These are phyloP conservation scores for Dactylellina parvicollis DNA, from an alignment of 2,329 filamentous ascomycete species.

Conservation along the genomic window DNA sequence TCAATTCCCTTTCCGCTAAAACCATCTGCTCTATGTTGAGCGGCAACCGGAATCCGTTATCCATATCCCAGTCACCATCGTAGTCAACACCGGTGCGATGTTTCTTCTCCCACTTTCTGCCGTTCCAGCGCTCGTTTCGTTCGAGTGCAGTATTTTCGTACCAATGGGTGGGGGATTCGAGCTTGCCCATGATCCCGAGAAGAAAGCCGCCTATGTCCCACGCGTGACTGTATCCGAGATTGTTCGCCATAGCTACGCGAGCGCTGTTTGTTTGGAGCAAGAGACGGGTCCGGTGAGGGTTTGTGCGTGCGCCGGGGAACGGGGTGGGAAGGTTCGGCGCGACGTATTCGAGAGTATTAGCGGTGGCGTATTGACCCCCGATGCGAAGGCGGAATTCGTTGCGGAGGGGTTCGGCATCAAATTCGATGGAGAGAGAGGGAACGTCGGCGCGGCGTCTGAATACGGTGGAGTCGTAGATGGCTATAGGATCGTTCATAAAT, in stretches of 20 bases:
- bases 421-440: slow-evolving; percentile 22
- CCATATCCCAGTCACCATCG: slow-evolving; percentile 51
- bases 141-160: slow-evolving; percentile 33
- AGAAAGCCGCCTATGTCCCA: slow-evolving; percentile 40
- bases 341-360: slow-evolving; percentile 3
- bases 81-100: slow-evolving; percentile 18
- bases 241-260: slow-evolving; percentile 10
- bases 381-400: slow-evolving; percentile 36
- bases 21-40: slow-evolving; percentile 27
- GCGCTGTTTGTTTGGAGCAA: not conserved
- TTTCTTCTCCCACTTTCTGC: slow-evolving; percentile 4
- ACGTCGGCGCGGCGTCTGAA: slow-evolving; percentile 2
- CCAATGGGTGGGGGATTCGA: slow-evolving; percentile 41
- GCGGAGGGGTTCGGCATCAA: slow-evolving; percentile 36
- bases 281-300: not conserved
- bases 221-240: not conserved
- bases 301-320: not conserved
- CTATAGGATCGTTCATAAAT: slow-evolving; percentile 46
- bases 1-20: slow-evolving; percentile 19
- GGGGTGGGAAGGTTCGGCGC: slow-evolving; percentile 17
- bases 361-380: slow-evolving; percentile 21
- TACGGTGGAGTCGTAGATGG: slow-evolving; percentile 22
- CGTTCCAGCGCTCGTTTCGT: slow-evolving; percentile 48
- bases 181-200: slow-evolving; percentile 31
- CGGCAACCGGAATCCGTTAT: slow-evolving; percentile 28